A percentile compares a stretch with the other conserved stretches of the same genome.
Evolutionary conservation across 306 rosid species (phyloP).

Genomic region (Begonia masoniana): DNA sequence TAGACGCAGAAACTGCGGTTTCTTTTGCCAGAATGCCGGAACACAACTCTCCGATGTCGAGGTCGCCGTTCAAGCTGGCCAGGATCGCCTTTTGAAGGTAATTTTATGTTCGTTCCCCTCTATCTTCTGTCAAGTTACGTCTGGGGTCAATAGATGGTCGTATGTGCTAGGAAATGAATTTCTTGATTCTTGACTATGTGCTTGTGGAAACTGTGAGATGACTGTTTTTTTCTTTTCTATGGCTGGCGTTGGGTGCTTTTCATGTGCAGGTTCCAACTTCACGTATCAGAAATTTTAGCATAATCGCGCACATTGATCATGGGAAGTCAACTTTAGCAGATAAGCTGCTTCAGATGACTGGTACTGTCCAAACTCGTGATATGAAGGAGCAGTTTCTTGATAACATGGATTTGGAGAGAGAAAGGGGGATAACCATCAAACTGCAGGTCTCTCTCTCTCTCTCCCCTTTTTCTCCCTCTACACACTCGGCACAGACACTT

Average conservation of each 20-base stretch:
- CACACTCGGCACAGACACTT: too few relatives aligned
- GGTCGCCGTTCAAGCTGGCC: constrained; percentile 33
- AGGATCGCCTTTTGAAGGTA: constrained; percentile 69
- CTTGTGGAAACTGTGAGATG: background rate
- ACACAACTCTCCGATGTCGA: constrained; percentile 30
- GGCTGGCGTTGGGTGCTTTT: constrained; percentile 2
- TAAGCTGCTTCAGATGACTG: constrained; percentile 73
- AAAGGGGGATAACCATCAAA: constrained; percentile 88
- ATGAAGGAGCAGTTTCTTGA: constrained; percentile 99
- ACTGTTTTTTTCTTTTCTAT: background rate
- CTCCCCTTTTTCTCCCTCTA: too few relatives aligned
- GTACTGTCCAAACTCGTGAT: constrained; percentile 78
- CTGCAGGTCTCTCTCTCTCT: constrained; percentile 37
- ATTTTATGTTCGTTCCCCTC: background rate
- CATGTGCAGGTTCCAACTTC: constrained; percentile 57
- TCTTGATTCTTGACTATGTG: background rate
- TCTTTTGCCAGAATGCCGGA: constrained; percentile 30
- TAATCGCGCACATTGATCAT: constrained; percentile 88
- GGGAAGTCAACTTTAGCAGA: constrained; percentile 88
- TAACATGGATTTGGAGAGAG: constrained; percentile 97
- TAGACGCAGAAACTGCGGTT: constrained; percentile 12
- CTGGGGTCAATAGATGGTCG: background rate
- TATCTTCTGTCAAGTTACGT: background rate
- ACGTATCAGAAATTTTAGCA: constrained; percentile 61
- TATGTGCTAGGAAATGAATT: background rate